phyloP scores from a whole-genome alignment of 169 alveolate species.

The Plasmodium blacklocki region DNA sequence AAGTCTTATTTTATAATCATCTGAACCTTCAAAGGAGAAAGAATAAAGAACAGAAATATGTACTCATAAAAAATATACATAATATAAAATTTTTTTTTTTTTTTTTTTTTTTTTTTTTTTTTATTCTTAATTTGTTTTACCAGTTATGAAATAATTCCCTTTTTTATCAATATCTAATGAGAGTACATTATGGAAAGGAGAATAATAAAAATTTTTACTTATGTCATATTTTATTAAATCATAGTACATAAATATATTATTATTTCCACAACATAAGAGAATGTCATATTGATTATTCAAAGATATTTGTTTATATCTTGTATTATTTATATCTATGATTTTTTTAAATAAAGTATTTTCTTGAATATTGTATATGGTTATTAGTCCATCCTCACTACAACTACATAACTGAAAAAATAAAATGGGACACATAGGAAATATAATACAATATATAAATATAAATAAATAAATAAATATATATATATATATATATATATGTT shows the following conservation, averaged over 20 bases:
- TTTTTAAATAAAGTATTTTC: conserved; percentile 33
- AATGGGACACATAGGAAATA: not conserved
- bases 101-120: not conserved
- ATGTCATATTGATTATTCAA: conserved; percentile 48
- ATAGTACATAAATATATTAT: conserved; percentile 68
- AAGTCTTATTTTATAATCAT: conserved; percentile 39
- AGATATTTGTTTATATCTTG: conserved; percentile 59
- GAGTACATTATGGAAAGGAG: conserved; percentile 63
- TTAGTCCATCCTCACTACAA: conserved; percentile 66
- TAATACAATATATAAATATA: not conserved
- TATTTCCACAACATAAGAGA: conserved; percentile 62
- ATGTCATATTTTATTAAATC: conserved; percentile 53
- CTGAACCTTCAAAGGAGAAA: conserved; percentile 40
- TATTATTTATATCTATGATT: conserved; percentile 32
- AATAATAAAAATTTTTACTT: conserved; percentile 56
- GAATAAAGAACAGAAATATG: not conserved
- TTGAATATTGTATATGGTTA: conserved; percentile 38
- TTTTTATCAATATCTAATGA: conserved; percentile 52
- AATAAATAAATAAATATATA: not conserved
- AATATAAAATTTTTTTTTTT: not conserved
- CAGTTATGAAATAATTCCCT: conserved; percentile 61
- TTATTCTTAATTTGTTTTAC: not conserved
- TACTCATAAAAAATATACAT: too few relatives aligned
- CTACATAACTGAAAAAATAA: conserved; percentile 28
- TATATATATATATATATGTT: not conserved